Evolutionary conservation across 1,284 basidiomycete genomes (phyloP).

Genomic region (Marasmius sp.): DNA sequence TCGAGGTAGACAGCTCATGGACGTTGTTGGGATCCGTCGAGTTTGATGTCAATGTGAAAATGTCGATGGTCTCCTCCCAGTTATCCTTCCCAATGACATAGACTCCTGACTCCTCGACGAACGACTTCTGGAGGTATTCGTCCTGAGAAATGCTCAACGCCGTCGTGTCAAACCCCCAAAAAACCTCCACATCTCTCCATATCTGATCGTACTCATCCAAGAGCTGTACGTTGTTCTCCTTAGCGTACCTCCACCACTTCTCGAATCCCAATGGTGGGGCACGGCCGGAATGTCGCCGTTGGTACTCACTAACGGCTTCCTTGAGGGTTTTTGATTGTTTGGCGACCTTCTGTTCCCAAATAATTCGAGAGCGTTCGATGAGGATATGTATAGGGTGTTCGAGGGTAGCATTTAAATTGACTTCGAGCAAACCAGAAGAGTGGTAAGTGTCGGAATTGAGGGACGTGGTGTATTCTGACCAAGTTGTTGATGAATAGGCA

Average conservation of each 20-base stretch:
- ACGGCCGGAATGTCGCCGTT: constrained; percentile 35
- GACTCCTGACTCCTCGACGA: neutral
- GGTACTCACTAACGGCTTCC: constrained; percentile 58
- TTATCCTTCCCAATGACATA: neutral
- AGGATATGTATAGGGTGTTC: constrained; percentile 54
- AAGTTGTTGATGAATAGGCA: neutral
- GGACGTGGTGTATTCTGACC: neutral
- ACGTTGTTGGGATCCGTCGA: no score
- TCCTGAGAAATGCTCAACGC: constrained; percentile 34
- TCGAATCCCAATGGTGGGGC: constrained; percentile 54
- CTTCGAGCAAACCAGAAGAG: constrained; percentile 34
- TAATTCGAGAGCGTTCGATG: constrained; percentile 43
- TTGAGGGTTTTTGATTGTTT: constrained; percentile 52
- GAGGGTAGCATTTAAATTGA: constrained; percentile 28
- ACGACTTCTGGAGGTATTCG: neutral
- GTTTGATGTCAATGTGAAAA: no score
- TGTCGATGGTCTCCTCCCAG: neutral
- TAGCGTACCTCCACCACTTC: constrained; percentile 55
- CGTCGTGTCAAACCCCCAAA: constrained; percentile 40
- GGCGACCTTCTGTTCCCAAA: constrained; percentile 51
- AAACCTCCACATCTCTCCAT: constrained; percentile 45
- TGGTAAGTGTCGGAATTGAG: constrained; percentile 21
- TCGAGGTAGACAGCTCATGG: neutral
- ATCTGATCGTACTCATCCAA: constrained; percentile 61
- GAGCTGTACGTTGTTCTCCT: constrained; percentile 52